A percentile compares a stretch with the other conserved stretches of the same genome.
These are phyloP conservation scores for Penicillium crustosum DNA, from an alignment of 2,329 filamentous ascomycete species.

Conservation along the genomic window DNA sequence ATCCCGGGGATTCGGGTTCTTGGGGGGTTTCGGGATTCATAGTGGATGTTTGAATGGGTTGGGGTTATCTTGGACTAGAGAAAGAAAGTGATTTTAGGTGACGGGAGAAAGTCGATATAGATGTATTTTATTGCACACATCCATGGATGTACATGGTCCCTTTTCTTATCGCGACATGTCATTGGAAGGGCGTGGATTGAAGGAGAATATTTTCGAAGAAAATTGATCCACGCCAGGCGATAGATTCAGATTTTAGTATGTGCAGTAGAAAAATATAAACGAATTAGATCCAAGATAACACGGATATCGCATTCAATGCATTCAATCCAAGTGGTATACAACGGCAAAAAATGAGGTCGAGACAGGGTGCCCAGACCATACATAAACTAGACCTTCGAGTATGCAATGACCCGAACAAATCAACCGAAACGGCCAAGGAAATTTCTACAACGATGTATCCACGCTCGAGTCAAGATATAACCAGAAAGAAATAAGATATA, in stretches of 20 bases:
- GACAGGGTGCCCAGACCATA: background rate
- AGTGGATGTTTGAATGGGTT: background rate
- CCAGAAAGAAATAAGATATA: background rate
- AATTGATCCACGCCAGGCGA: background rate
- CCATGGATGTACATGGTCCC: too few relatives aligned
- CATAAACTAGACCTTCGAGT: background rate
- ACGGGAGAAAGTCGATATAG: background rate
- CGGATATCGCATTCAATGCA: background rate
- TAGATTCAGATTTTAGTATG: background rate
- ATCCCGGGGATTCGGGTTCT: background rate
- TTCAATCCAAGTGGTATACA: constrained; percentile 7
- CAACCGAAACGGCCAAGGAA: background rate
- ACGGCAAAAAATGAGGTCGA: background rate
- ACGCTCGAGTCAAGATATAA: background rate
- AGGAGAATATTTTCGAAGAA: background rate
- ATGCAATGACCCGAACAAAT: background rate
- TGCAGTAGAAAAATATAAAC: background rate
- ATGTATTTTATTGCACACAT: background rate
- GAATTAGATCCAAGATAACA: background rate
- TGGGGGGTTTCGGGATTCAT: background rate
- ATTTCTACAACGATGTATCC: background rate
- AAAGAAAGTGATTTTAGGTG: background rate
- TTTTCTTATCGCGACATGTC: background rate
- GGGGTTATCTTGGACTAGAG: background rate
- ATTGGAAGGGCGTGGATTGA: constrained; percentile 1